Conservation (phyloP, 768 basidiomycete genomes). For the Termitomyces sp. region DNA sequence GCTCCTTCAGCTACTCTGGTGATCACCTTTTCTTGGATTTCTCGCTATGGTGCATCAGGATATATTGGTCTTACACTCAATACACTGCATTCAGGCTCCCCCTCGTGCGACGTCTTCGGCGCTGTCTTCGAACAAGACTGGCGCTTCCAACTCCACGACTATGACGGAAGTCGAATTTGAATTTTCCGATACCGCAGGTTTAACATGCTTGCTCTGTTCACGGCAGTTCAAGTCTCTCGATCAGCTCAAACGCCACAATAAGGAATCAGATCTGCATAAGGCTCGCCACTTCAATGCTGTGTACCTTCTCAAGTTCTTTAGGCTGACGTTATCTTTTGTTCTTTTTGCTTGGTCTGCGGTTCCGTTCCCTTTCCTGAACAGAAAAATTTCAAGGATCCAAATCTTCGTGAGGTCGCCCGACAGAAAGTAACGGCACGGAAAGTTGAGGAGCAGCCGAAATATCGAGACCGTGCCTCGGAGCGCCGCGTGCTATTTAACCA, state of each 20-base stretch:
- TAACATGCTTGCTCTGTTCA: constrained; percentile 88
- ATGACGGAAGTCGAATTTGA: constrained; percentile 65
- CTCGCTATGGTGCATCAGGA: constrained; percentile 14
- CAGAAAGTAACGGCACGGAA: constrained; percentile 55
- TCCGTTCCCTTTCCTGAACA: constrained; percentile 28
- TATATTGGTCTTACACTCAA: constrained; percentile 23
- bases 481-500: constrained; percentile 89
- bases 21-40: constrained; percentile 26
- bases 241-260: constrained; percentile 84
- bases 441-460: constrained; percentile 61
- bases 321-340: constrained; percentile 27
- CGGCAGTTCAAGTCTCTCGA: constrained; percentile 89
- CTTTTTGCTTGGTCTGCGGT: constrained; percentile 10
- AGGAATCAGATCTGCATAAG: constrained; percentile 95
- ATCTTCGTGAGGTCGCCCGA: constrained; percentile 66
- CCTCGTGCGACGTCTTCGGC: constrained; percentile 14
- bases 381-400: constrained; percentile 82
- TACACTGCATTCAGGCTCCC: constrained; percentile 22
- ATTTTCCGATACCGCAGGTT: constrained; percentile 68
- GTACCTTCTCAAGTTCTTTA: constrained; percentile 18
- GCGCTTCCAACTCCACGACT: neutral
- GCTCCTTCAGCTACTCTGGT: constrained; percentile 25
- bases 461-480: constrained; percentile 93
- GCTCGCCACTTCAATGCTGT: constrained; percentile 47
- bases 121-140: constrained; percentile 14